phyloP scores from a whole-genome alignment of 2,329 filamentous ascomycete genomes.

The Scytalidium sp. region DNA sequence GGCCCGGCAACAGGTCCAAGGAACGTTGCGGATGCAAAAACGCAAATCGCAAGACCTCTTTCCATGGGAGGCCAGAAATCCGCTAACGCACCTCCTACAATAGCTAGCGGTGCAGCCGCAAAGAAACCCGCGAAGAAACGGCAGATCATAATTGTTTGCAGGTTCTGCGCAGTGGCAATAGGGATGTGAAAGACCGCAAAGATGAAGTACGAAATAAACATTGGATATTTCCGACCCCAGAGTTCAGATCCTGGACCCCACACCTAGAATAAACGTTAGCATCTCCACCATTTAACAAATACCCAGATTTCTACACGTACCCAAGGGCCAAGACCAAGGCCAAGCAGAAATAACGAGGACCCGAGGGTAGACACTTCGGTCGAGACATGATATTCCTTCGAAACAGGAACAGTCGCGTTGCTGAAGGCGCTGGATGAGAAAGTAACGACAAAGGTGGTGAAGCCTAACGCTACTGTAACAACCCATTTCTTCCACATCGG shows the following conservation, averaged over 20 bases:
- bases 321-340: conserved; percentile 14
- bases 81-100: conserved; percentile 55
- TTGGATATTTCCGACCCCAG: conserved; percentile 45
- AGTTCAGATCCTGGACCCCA: conserved; percentile 44
- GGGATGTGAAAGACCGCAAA: conserved; percentile 54
- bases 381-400: conserved; percentile 17
- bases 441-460: conserved; percentile 20
- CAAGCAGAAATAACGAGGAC: conserved; percentile 37
- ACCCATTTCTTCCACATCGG: conserved; percentile 20
- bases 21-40: conserved; percentile 49
- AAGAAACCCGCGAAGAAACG: conserved; percentile 53
- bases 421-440: conserved; percentile 24
- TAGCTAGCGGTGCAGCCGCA: conserved; percentile 46
- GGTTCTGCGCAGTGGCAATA: conserved; percentile 49
- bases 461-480: conserved; percentile 16
- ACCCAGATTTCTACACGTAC: conserved; percentile 7
- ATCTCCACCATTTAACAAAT: conserved; percentile 10
- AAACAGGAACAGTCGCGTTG: conserved; percentile 16
- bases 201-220: conserved; percentile 44
- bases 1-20: conserved; percentile 33
- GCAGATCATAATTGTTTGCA: conserved; percentile 50
- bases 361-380: conserved; percentile 56
- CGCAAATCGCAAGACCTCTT: conserved; percentile 63
- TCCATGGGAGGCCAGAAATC: conserved; percentile 60
- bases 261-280: conserved; percentile 15